phyloP scores from a whole-genome alignment of 805 yeast genomes.

The Kodamaea leandrae region DNA sequence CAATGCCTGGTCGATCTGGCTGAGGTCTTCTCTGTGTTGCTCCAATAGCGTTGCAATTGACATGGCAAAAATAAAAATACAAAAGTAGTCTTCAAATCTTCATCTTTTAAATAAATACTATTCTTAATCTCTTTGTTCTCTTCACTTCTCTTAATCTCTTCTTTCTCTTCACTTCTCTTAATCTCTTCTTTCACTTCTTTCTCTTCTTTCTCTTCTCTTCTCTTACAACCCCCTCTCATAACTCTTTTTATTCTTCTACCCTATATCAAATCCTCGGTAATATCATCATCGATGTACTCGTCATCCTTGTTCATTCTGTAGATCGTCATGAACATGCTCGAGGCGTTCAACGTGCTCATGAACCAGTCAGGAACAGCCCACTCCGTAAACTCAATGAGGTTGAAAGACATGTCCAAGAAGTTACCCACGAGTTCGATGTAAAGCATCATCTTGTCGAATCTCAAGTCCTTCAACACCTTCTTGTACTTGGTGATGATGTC shows the following conservation, averaged over 20 bases:
- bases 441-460: slow-evolving; percentile 43
- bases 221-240: no score
- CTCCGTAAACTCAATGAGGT: slow-evolving; percentile 37
- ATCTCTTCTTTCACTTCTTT: no score
- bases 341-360: slow-evolving; percentile 38
- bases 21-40: slow-evolving; percentile 4
- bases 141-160: no score
- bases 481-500: slow-evolving; percentile 34
- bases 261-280: slow-evolving; percentile 31
- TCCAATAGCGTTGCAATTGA: slow-evolving; percentile 2
- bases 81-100: no score
- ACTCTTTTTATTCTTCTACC: background rate
- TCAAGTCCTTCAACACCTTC: slow-evolving; percentile 40
- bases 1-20: background rate
- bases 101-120: no score
- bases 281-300: slow-evolving; percentile 44
- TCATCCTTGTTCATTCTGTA: slow-evolving; percentile 50
- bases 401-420: slow-evolving; percentile 39
- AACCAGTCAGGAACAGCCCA: slow-evolving; percentile 41
- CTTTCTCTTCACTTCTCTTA: no score
- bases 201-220: no score
- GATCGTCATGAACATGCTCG: slow-evolving; percentile 46
- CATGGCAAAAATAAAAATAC: background rate
- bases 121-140: no score
- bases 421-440: slow-evolving; percentile 41